Conservation (phyloP, 176 grass and related monocot species). For the Oryza coarctata region DNA sequence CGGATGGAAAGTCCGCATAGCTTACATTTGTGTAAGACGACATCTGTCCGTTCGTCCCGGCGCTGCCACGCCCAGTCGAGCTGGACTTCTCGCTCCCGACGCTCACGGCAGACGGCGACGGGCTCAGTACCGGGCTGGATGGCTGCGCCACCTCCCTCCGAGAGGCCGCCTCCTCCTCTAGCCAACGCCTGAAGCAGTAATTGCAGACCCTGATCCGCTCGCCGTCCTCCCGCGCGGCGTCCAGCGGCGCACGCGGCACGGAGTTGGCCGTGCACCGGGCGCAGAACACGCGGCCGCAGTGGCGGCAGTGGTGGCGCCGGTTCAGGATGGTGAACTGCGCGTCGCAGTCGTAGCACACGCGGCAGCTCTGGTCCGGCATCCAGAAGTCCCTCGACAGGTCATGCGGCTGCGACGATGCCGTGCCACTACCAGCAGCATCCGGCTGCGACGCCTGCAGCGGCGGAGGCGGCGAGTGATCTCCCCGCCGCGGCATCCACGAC, state of each 20-base stretch:
- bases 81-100: conserved; percentile 63
- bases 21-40: conserved; percentile 44
- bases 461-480: conserved; percentile 47
- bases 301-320: conserved; percentile 88
- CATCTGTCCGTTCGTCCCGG: conserved; percentile 45
- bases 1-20: conserved; percentile 34
- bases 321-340: conserved; percentile 89
- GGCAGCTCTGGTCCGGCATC: conserved; percentile 98
- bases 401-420: conserved; percentile 29
- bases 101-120: conserved; percentile 58
- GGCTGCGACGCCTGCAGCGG: background rate
- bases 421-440: background rate
- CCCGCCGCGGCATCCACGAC: conserved; percentile 77
- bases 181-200: conserved; percentile 76
- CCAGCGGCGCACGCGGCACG: conserved; percentile 47
- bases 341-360: conserved; percentile 95
- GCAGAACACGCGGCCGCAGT: conserved; percentile 97
- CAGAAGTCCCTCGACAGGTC: conserved; percentile 77
- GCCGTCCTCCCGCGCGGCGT: conserved; percentile 49
- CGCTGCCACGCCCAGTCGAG: conserved; percentile 50
- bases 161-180: conserved; percentile 38
- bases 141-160: conserved; percentile 34
- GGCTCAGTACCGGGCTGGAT: conserved; percentile 47
- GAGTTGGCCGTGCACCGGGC: conserved; percentile 80
- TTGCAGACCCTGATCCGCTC: conserved; percentile 90